Evolutionary conservation across 2,329 filamentous ascomycete genomes (phyloP).

Genomic region (Phaeosphaeria sp.): DNA sequence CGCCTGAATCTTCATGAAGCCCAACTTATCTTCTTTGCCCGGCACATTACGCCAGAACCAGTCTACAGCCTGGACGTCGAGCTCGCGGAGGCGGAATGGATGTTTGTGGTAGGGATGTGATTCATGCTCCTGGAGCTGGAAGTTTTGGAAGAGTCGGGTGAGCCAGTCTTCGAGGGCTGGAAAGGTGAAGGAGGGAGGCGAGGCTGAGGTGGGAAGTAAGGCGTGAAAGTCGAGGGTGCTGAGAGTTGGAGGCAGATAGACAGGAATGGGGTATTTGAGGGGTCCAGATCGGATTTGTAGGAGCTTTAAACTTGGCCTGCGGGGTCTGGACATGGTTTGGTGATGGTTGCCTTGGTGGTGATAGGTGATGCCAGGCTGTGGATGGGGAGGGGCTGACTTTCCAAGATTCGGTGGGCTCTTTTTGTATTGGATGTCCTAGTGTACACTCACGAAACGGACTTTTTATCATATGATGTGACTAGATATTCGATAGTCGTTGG

Average conservation of each 20-base stretch:
- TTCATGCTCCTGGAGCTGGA: slow-evolving; percentile 53
- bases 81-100: slow-evolving; percentile 59
- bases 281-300: neutral
- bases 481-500: neutral
- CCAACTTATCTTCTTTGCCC: slow-evolving; percentile 47
- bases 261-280: slow-evolving; percentile 31
- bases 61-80: slow-evolving; percentile 63
- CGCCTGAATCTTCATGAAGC: slow-evolving; percentile 64
- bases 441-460: neutral
- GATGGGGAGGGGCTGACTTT: neutral
- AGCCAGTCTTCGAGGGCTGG: slow-evolving; percentile 64
- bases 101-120: slow-evolving; percentile 59
- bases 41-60: slow-evolving; percentile 52
- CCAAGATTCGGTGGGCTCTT: neutral
- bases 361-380: neutral
- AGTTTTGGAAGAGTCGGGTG: slow-evolving; percentile 55
- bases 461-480: neutral
- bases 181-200: slow-evolving; percentile 46
- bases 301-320: neutral
- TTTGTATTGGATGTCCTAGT: neutral
- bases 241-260: slow-evolving; percentile 54
- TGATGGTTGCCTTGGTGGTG: neutral
- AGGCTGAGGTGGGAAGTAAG: slow-evolving; percentile 8
- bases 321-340: neutral
- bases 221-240: slow-evolving; percentile 38